phyloP scores from a whole-genome alignment of 768 basidiomycete species.

The Suillus plorans region DNA sequence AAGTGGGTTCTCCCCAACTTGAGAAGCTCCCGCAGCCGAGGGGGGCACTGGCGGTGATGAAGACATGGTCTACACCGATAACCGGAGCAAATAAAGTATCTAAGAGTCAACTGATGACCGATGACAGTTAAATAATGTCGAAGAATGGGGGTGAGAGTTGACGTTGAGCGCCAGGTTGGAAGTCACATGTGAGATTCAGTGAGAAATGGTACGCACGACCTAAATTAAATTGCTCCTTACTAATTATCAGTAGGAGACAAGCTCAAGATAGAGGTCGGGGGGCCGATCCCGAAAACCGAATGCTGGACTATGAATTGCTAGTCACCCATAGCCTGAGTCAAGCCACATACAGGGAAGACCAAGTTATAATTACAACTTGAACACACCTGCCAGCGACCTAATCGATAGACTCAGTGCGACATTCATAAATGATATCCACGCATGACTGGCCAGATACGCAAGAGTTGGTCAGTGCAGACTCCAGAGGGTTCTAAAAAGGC shows the following conservation, averaged over 20 bases:
- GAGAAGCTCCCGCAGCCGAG: not conserved
- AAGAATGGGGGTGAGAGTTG: not conserved
- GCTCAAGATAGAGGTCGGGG: not conserved
- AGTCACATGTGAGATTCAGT: not conserved
- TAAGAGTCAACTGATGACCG: not conserved
- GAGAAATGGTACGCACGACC: not conserved
- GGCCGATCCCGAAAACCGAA: not conserved
- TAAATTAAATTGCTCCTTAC: not conserved
- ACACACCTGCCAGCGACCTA: too few species aligned
- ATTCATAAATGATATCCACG: too few species aligned
- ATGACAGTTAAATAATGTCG: not conserved
- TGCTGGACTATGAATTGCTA: not conserved
- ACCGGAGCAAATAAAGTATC: not conserved
- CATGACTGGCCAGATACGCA: too few species aligned
- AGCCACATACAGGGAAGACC: too few species aligned
- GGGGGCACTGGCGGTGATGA: not conserved
- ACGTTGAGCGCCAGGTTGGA: too few species aligned
- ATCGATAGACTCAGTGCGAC: too few species aligned
- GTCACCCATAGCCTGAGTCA: too few species aligned
- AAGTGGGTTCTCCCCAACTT: too few species aligned
- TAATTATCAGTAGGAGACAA: not conserved
- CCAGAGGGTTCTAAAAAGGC: too few species aligned
- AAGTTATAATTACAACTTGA: too few species aligned
- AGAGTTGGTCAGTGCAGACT: too few species aligned
- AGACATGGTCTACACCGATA: not conserved